A percentile compares a stretch with the other conserved stretches of the same genome.
Conservation (phyloP, 371 early-diverging fungal genomes). For the Apophysomyces elegans region DNA sequence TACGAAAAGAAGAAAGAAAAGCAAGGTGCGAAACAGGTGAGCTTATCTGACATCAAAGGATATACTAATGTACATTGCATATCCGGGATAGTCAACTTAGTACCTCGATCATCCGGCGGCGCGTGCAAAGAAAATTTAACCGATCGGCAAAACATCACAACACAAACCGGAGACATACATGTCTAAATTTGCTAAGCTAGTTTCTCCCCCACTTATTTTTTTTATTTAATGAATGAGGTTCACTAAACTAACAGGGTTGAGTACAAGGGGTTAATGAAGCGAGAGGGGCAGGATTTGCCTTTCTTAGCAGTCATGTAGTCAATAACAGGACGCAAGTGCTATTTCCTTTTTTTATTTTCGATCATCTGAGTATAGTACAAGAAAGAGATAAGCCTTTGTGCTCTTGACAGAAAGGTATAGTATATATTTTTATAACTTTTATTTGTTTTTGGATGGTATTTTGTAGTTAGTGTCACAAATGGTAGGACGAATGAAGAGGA, state of each 20-base stretch:
- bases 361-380: neutral
- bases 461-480: too few relatives aligned
- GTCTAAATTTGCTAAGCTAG: neutral
- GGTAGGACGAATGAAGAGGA: too few relatives aligned
- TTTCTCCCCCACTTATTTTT: neutral
- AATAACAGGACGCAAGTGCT: slow-evolving; percentile 4
- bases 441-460: neutral
- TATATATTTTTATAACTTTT: neutral
- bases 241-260: neutral
- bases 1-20: slow-evolving; percentile 10
- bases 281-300: neutral
- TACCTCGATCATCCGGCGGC: neutral
- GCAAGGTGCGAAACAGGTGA: neutral
- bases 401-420: neutral
- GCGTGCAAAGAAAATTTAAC: slow-evolving; percentile 2
- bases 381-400: neutral
- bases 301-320: slow-evolving; percentile 7
- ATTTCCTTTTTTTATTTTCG: slow-evolving; percentile 2
- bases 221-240: neutral
- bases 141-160: slow-evolving; percentile 1
- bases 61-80: slow-evolving; percentile 7
- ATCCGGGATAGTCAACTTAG: neutral
- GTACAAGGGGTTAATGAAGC: neutral
- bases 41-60: slow-evolving; percentile 10
- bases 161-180: neutral